Conservation (phyloP, 306 rosid genomes). For the Carpinus fangiana region DNA sequence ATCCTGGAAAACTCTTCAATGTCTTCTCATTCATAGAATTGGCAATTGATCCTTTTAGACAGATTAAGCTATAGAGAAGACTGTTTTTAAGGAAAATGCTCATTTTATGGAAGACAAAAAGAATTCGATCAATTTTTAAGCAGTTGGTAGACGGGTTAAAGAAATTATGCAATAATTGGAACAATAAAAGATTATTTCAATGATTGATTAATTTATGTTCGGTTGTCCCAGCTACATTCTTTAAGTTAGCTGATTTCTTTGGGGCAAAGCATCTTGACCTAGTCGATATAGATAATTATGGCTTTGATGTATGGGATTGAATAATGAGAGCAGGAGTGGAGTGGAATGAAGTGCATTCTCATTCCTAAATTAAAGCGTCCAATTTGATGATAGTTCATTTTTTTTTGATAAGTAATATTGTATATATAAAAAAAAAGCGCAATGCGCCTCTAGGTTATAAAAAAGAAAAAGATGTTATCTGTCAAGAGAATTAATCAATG, state of each 20-base stretch:
- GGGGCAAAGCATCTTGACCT: not conserved
- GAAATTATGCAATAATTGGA: not conserved
- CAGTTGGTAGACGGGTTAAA: not conserved
- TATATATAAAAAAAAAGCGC: no score
- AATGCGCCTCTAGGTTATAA: no score
- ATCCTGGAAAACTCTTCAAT: not conserved
- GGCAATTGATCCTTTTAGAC: not conserved
- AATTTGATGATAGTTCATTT: not conserved
- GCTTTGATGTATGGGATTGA: not conserved
- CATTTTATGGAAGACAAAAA: not conserved
- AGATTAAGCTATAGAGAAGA: not conserved
- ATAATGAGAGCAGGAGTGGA: not conserved
- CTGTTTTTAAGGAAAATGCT: not conserved
- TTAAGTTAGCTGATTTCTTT: not conserved
- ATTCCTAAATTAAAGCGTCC: not conserved
- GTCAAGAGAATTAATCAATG: not conserved
- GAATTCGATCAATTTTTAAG: not conserved
- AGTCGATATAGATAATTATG: not conserved
- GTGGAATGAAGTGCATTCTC: not conserved
- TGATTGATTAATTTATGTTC: not conserved
- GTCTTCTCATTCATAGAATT: not conserved
- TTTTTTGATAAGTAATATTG: no score
- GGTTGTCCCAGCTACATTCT: not conserved
- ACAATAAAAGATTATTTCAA: not conserved
- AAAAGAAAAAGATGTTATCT: not conserved